Evolutionary conservation across 2,329 filamentous ascomycete species (phyloP).

Genomic region (Dothidotthia symphoricarpi): DNA sequence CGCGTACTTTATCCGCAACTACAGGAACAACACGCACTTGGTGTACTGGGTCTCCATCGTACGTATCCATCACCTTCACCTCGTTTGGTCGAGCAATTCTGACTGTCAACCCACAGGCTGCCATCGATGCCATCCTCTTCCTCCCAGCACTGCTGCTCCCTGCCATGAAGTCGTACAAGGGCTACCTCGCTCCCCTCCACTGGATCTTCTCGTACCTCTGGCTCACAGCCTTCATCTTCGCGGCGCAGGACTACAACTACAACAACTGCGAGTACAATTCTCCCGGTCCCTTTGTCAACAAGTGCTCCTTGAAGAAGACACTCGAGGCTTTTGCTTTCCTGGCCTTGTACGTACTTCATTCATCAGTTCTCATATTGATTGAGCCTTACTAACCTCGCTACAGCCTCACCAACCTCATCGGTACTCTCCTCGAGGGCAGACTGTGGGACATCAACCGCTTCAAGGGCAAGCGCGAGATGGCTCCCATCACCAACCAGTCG

Average conservation of each 20-base stretch:
- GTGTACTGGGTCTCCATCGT: conserved; percentile 20
- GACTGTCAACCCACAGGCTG: conserved; percentile 5
- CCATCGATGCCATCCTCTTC: conserved; percentile 15
- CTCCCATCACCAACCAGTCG: too few species aligned
- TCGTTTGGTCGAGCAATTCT: too few species aligned
- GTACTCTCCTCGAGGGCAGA: conserved; percentile 15
- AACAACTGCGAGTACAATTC: conserved; percentile 12
- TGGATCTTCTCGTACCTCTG: conserved; percentile 26
- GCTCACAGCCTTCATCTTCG: conserved; percentile 27
- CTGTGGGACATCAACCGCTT: conserved; percentile 19
- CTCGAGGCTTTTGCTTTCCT: conserved; percentile 24
- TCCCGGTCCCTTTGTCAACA: conserved; percentile 8
- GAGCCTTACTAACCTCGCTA: not conserved
- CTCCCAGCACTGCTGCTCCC: conserved; percentile 13
- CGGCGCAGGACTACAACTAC: conserved; percentile 21
- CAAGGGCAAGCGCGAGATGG: conserved; percentile 3
- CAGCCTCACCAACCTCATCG: conserved; percentile 21
- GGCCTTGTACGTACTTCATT: conserved; percentile 18
- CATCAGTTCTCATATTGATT: not conserved
- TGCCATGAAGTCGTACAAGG: conserved; percentile 19
- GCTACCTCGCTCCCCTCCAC: conserved; percentile 17
- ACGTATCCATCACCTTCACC: not conserved
- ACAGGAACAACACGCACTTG: conserved; percentile 15
- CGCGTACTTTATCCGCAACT: conserved; percentile 18
- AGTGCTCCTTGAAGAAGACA: conserved; percentile 20